Evolutionary conservation across 306 rosid genomes (phyloP).

Genomic region (Begonia fuchsioides): DNA sequence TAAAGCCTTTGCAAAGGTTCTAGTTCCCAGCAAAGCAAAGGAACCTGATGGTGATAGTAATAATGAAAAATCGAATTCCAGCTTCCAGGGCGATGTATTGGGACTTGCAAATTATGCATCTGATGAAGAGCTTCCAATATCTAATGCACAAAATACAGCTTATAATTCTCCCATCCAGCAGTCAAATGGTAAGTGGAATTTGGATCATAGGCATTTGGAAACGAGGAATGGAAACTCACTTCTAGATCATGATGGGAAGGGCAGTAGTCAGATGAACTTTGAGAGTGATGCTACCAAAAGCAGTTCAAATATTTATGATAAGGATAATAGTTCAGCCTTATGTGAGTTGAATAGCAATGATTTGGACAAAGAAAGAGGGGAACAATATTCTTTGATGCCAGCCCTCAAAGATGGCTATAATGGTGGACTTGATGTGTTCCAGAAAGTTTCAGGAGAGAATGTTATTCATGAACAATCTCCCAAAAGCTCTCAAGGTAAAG

Average conservation of each 20-base stretch:
- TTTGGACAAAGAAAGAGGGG: constrained; percentile 22
- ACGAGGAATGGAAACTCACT: constrained; percentile 25
- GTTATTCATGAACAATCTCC: constrained; percentile 15
- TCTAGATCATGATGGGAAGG: constrained; percentile 18
- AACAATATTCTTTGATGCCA: constrained; percentile 23
- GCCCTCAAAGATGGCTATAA: constrained; percentile 23
- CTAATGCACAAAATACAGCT: constrained; percentile 28
- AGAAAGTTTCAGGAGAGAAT: constrained; percentile 20
- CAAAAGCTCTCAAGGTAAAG: constrained; percentile 24
- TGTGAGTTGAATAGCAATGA: constrained; percentile 21
- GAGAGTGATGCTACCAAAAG: constrained; percentile 23
- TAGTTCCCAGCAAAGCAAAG: constrained; percentile 41
- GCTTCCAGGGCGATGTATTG: constrained; percentile 71
- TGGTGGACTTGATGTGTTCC: constrained; percentile 28
- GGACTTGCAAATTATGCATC: constrained; percentile 96
- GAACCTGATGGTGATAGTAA: constrained; percentile 34
- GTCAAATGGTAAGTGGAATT: constrained; percentile 17
- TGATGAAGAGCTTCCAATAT: constrained; percentile 51
- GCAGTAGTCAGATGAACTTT: constrained; percentile 17
- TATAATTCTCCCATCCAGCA: constrained; percentile 19
- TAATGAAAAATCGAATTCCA: constrained; percentile 44
- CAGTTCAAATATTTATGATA: constrained; percentile 9
- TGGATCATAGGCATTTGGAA: constrained; percentile 16
- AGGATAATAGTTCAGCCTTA: neutral
- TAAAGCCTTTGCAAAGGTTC: constrained; percentile 58